Evolutionary conservation across 2,329 filamentous ascomycete species (phyloP).

Genomic region (Neopestalotiopsis sp.): DNA sequence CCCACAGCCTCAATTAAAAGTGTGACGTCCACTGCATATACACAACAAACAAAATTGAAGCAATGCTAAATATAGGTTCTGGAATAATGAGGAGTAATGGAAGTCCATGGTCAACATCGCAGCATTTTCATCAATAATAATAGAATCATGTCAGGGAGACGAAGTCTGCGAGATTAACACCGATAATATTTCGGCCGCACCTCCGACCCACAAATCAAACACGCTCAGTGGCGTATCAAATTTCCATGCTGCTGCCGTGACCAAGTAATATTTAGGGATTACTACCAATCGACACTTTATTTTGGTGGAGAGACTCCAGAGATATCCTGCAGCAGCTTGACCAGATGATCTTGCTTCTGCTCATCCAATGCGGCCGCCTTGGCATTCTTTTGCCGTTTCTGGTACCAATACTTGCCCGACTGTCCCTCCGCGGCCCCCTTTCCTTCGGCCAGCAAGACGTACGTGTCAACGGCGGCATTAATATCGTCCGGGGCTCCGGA

Average conservation of each 20-base stretch:
- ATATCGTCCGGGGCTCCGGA: slow-evolving; percentile 50
- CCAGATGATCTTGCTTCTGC: slow-evolving; percentile 48
- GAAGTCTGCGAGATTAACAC: too few relatives aligned
- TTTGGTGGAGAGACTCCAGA: slow-evolving; percentile 24
- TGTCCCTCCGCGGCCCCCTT: slow-evolving; percentile 33
- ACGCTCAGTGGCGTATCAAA: too few relatives aligned
- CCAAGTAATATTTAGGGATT: too few relatives aligned
- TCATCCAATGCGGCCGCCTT: slow-evolving; percentile 42
- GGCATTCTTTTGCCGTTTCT: slow-evolving; percentile 33
- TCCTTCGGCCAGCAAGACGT: slow-evolving; percentile 51
- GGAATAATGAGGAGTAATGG: too few relatives aligned
- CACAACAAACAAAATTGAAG: too few relatives aligned
- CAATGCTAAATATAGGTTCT: too few relatives aligned
- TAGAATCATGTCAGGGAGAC: too few relatives aligned
- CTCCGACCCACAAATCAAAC: too few relatives aligned
- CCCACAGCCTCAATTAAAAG: not conserved
- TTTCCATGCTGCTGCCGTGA: too few relatives aligned
- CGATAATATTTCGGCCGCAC: too few relatives aligned
- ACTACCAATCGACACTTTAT: not conserved
- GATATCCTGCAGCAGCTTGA: slow-evolving; percentile 41
- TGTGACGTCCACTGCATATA: not conserved
- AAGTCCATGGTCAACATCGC: too few relatives aligned
- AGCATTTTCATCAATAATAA: not conserved
- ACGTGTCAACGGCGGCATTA: slow-evolving; percentile 52
- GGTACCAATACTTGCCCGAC: slow-evolving; percentile 46